Evolutionary conservation across 352 stramenopile genomes (phyloP).

Genomic region (Pythium rishiriense): DNA sequence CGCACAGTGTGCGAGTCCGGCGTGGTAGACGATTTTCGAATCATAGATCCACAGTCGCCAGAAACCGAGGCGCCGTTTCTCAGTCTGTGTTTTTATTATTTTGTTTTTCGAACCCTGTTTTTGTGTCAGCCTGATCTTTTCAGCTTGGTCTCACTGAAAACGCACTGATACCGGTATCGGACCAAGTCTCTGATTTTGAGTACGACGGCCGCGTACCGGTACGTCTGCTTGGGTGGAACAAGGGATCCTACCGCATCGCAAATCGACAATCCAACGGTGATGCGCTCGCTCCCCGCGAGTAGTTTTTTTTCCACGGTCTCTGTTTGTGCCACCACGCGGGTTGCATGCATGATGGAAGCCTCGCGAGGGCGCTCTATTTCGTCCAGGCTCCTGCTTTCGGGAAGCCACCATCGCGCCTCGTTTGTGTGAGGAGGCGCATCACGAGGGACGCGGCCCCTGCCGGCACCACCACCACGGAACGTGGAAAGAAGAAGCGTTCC

Average conservation of each 20-base stretch:
- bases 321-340: too few species aligned
- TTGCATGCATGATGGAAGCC: too few species aligned
- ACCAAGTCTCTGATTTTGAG: neutral
- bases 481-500: too few species aligned
- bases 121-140: neutral
- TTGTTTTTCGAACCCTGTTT: neutral
- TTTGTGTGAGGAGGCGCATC: too few species aligned
- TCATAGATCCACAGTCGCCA: neutral
- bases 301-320: neutral
- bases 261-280: neutral
- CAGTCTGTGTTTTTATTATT: neutral
- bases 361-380: too few species aligned
- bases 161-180: neutral
- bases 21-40: neutral
- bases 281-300: neutral
- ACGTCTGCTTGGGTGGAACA: neutral
- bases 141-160: neutral
- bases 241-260: neutral
- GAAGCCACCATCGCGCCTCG: too few species aligned
- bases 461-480: too few species aligned
- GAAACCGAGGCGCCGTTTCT: neutral
- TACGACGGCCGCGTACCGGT: neutral
- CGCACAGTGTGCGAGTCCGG: too few species aligned
- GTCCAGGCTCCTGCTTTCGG: too few species aligned
- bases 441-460: too few species aligned